Base-by-base conservation (phyloP, 352 stramenopile species). In the Globisporangium radiosum region DNA sequence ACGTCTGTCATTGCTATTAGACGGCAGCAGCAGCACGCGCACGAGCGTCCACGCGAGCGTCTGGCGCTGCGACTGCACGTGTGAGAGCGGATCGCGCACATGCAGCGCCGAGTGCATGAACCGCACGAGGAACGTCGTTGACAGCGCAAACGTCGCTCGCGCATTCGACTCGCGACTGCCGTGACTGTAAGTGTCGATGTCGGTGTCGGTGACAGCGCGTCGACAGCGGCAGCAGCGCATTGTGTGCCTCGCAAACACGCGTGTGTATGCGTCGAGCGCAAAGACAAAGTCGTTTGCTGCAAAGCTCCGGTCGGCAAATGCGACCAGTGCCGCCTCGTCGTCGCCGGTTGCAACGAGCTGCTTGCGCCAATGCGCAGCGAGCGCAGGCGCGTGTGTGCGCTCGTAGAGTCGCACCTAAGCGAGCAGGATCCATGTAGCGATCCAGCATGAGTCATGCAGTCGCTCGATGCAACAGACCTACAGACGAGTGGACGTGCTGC, bases 361-460 rank as follows among this genome's bases (percentile, higher is more conserved):
- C 13, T 75, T 75, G 59, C 57, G 67, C 78, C 76, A 87, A 47
- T 71, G 76, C 5, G 33, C 17, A 13, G 69, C 61, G 14, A 69
- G 64, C 0, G 47, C 44, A 15, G 25, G 45, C 0, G 57, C 62
- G 0, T 59, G 33, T 9, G 71, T 56, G 14, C 70, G 52, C 17
- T 84, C 70, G 59, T 88, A 77, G 5, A 78, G 48, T 10, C 63
- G 59, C 0, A 63, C 63, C 78, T 87, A 7, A 42, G 6, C 5
- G 11, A 60, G 36, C 9, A 44, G 11, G 25, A 14, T 7, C 40
- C 14, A 50, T 14, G 6, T 17, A 36, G 14, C 45, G 15, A 50
- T 11, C 4, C 7, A 13, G n/a, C 10, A 7, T 7, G 17, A 3
- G 15, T 25, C 7, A 50, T n/a, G 14, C 17, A 36, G n/a, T 7